A percentile compares a stretch with the other conserved stretches of the same genome.
Evolutionary conservation across 2,329 filamentous ascomycete species (phyloP).

Genomic region (Aspergillus latus): DNA sequence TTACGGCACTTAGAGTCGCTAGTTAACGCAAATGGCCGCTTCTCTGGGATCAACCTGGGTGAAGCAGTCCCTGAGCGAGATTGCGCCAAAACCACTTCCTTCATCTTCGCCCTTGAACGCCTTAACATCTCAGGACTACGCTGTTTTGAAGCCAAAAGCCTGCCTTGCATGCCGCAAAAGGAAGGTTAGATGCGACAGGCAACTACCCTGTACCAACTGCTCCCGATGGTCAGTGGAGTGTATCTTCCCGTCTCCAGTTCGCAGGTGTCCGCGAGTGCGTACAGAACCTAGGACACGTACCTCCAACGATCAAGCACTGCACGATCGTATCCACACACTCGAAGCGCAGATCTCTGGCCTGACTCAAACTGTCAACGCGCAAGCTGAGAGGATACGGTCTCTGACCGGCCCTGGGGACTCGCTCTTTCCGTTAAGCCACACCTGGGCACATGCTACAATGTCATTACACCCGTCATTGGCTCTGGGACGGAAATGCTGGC

Average conservation of each 20-base stretch:
- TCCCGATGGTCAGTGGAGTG: conserved; percentile 18
- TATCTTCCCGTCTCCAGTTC: conserved; percentile 19
- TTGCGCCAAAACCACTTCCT: conserved; percentile 4
- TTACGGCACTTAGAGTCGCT: conserved; percentile 1
- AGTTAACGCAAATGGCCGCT: not conserved
- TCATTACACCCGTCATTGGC: conserved; percentile 11
- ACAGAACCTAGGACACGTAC: conserved; percentile 4
- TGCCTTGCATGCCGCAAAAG: conserved; percentile 29
- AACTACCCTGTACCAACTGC: conserved; percentile 29
- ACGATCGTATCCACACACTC: conserved; percentile 1
- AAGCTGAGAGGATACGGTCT: conserved; percentile 2
- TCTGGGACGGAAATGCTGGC: conserved; percentile 21
- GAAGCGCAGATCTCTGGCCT: conserved; percentile 3
- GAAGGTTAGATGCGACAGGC: conserved; percentile 32
- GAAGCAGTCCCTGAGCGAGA: not conserved
- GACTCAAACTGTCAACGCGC: conserved; percentile 1
- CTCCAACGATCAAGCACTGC: not conserved
- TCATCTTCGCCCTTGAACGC: not conserved
- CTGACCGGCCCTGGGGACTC: not conserved
- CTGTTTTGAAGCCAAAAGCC: conserved; percentile 20
- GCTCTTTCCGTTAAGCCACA: conserved; percentile 5
- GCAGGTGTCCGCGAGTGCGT: conserved; percentile 13
- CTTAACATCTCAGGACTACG: not conserved
- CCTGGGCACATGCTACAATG: conserved; percentile 3
- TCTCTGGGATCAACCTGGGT: not conserved